Evolutionary conservation across 306 rosid species (phyloP), one percentile per base, ranked within the genome.

Genomic region (Macrotyloma uniflorum): DNA sequence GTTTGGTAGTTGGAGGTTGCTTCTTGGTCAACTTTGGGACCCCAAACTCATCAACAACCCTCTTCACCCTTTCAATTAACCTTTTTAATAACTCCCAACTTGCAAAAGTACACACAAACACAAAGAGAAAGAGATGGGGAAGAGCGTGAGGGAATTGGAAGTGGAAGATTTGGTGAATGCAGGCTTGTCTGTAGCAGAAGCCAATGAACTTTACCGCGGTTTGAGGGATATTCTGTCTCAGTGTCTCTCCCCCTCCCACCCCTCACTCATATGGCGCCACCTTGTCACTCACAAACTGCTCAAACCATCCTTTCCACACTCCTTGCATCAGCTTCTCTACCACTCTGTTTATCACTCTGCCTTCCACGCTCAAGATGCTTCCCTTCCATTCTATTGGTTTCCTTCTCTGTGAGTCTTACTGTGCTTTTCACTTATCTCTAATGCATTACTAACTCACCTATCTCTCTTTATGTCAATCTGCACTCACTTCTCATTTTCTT

Each of bases 361-460:
- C 26, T 85, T 84, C 57, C 14, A 85, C 13, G 0, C 86, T 5
- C 24, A 85, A 42, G 71, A 10, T 45, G 13, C 72, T 38, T 89
- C 83, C 59, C 97, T 90, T 13, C 96, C 97, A 19, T 90, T 58
- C 19, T 89, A 92, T 59, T 93, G 93, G 90, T 91, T 91, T 80
- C 98, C 98, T 83, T 89, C 93, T 46, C 69, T 79, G 98, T 95
- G 86, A 64, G 79, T 69, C 4, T 59, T 70, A 1, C 54, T 35
- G 0, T 9, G 19, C 63, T 1, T 15, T 1, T 26, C 11, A 18
- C 8, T 59, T 59, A 14, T 28, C 66, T 28, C 63, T 8, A 10
- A 14, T 36, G 4, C 40, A 24, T 4, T 14, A 13, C 33, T 20
- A 13, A 6, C 36, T 46, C 11, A 1, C 49, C 11, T 20, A 32